These are phyloP conservation scores for Xylaria curta DNA, from an alignment of 495 filamentous ascomycete genomes.

Conservation along the genomic window DNA sequence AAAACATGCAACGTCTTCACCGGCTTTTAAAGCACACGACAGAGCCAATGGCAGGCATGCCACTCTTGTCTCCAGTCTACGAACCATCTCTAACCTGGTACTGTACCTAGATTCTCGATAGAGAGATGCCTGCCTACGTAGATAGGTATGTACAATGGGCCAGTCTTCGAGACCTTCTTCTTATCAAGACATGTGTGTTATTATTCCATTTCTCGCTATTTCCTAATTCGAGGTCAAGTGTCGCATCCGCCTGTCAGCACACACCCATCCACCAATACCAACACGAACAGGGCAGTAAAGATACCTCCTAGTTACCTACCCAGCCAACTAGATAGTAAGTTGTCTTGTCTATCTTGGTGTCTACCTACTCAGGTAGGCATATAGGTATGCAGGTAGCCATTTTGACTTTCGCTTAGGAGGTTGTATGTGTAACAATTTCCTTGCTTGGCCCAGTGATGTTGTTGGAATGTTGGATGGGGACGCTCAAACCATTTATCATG, in stretches of 20 bases:
- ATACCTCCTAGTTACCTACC: no score
- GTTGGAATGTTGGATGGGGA: slow-evolving; percentile 21
- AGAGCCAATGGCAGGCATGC: slow-evolving; percentile 12
- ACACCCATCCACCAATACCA: slow-evolving; percentile 6
- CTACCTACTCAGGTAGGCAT: no score
- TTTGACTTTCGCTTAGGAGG: slow-evolving; percentile 11
- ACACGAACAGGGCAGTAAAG: neutral
- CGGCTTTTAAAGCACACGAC: slow-evolving; percentile 10
- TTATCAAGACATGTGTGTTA: slow-evolving; percentile 15
- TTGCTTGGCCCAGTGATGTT: neutral
- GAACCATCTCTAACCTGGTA: slow-evolving; percentile 14
- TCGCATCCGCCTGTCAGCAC: slow-evolving; percentile 10
- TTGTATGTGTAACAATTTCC: neutral
- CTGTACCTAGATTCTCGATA: slow-evolving; percentile 5
- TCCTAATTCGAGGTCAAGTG: slow-evolving; percentile 17
- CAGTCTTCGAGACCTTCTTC: slow-evolving; percentile 16
- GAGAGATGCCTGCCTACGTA: slow-evolving; percentile 6
- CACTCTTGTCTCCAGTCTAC: slow-evolving; percentile 14
- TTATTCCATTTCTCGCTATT: slow-evolving; percentile 3
- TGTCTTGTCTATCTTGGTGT: neutral
- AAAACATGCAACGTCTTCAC: slow-evolving; percentile 25
- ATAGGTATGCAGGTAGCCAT: slow-evolving; percentile 5
- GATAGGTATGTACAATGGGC: slow-evolving; percentile 14
- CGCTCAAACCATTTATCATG: slow-evolving; percentile 20
- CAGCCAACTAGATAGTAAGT: neutral